These are phyloP conservation scores for Ceratocystiopsis minuta DNA, from an alignment of 2,329 filamentous ascomycete genomes.

Conservation along the genomic window DNA sequence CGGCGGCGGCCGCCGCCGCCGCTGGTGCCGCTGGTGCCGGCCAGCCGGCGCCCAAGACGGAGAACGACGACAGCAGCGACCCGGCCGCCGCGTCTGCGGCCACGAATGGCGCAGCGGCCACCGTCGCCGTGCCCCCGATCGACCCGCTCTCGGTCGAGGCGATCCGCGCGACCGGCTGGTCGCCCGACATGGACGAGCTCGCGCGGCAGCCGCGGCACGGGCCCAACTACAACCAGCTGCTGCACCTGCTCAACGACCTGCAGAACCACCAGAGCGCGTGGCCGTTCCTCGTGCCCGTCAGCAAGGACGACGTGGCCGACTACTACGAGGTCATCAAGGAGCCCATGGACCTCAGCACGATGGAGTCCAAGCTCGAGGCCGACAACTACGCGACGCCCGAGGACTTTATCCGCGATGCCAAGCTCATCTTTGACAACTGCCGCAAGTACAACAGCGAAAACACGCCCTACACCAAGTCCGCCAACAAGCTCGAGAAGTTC, in stretches of 20 bases:
- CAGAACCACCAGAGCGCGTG: slow-evolving; percentile 87
- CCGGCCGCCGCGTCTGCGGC: no score
- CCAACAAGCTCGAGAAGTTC: slow-evolving; percentile 80
- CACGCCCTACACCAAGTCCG: slow-evolving; percentile 87
- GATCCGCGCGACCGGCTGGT: slow-evolving; percentile 87
- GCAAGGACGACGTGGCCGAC: slow-evolving; percentile 89
- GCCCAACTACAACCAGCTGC: slow-evolving; percentile 85
- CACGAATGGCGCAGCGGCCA: neutral
- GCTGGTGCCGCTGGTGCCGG: neutral
- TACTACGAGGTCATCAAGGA: slow-evolving; percentile 98
- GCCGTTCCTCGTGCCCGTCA: slow-evolving; percentile 90
- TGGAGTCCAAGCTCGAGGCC: slow-evolving; percentile 89
- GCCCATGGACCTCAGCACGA: slow-evolving; percentile 89
- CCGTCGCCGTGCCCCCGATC: slow-evolving; percentile 38
- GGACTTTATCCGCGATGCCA: slow-evolving; percentile 79
- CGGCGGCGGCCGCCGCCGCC: slow-evolving; percentile 11
- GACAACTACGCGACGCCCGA: slow-evolving; percentile 84
- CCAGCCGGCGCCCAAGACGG: no score
- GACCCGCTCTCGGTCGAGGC: slow-evolving; percentile 75
- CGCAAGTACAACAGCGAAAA: slow-evolving; percentile 91
- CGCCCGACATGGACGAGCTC: slow-evolving; percentile 91
- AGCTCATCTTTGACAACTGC: slow-evolving; percentile 86
- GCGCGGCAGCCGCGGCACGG: slow-evolving; percentile 88
- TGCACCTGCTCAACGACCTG: slow-evolving; percentile 83
- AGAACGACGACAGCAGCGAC: no score